Base-by-base conservation (phyloP, 805 yeast species). In the Saccharomyces paradoxus region DNA sequence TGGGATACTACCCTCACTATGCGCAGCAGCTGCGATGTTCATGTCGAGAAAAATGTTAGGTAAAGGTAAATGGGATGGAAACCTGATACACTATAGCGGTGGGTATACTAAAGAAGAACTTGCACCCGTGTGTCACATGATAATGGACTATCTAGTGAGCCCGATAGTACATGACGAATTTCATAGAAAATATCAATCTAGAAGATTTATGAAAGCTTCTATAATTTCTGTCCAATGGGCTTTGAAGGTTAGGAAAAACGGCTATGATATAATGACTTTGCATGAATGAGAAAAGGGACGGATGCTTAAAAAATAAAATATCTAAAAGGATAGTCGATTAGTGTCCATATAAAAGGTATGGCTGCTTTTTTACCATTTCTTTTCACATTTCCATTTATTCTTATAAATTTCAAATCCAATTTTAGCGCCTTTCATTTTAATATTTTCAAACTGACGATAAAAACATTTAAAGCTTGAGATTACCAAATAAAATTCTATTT, bases 101-200 rank as follows among this genome's bases (percentile, higher is more conserved):
- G 97, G 96, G 10, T 88, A 87, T 70, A 80, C 83, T 24, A 87
- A 84, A 58, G 79, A 76, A 46, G 90, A 87, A 62, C 71, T 94
- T 70, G 77, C 78, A 59, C 87, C 88, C 41, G 84, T 89, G 52
- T 80, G 87, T 55, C 83, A 82, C 58, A 77, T 86, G 75, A 81
- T 92, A 58, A 78, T 88, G 69, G 87, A 85, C 66, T 92, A 88
- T 69, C 71, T 87, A 59, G 81, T 83, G 47, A 79, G 85, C 49
- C 96, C 96, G 10, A 87, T 90, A 52, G 84, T 82, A 55, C 96
- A 91, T 72, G 96, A 89, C 66, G 96, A 89, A 69, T 89, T 92
- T 66, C 90, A 89, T 76, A 88, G 87, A 67, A 94, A 94, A 73
- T 94, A 94, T 68, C 92, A 96, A 50, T 82, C 94, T 31, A 83